These are phyloP conservation scores for Capsella bursapastoris DNA, from an alignment of 345 rosid species.

Conservation along the genomic window DNA sequence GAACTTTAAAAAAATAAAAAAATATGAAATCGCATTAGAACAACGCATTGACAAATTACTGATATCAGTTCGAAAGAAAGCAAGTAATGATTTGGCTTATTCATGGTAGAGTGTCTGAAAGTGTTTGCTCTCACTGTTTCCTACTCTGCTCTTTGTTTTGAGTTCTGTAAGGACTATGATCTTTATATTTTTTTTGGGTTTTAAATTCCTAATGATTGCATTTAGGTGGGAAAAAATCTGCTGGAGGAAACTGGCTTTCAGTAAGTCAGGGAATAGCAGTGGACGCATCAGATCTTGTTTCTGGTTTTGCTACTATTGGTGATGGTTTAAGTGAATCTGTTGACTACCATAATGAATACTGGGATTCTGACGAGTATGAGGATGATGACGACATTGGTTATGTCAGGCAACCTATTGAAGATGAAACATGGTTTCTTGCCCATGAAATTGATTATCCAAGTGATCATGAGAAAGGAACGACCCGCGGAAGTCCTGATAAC, in stretches of 20 bases:
- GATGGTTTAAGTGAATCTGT: conserved; percentile 94
- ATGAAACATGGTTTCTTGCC: conserved; percentile 98
- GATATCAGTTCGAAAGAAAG: conserved; percentile 8
- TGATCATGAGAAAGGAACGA: conserved; percentile 84
- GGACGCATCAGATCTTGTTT: conserved; percentile 95
- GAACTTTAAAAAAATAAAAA: not conserved
- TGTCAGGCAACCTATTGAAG: conserved; percentile 97
- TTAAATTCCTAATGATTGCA: conserved; percentile 22
- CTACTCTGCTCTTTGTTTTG: not conserved
- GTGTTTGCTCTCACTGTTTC: conserved; percentile 17
- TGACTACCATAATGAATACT: conserved; percentile 89
- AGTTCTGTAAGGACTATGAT: conserved; percentile 3
- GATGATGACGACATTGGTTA: conserved; percentile 99
- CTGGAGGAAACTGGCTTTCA: conserved; percentile 95
- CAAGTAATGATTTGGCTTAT: not conserved
- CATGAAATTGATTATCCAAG: conserved; percentile 99
- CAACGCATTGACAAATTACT: conserved; percentile 5
- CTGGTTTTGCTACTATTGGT: conserved; percentile 97
- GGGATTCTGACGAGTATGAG: conserved; percentile 99
- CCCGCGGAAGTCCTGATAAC: conserved; percentile 80
- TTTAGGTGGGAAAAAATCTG: conserved; percentile 82
- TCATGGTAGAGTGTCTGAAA: conserved; percentile 1
- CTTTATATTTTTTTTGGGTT: not conserved
- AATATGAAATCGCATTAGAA: conserved; percentile 23
- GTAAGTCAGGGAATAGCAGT: conserved; percentile 97